Percentiles rank a stretch among this genome's conserved stretches.
Conservation (phyloP, 1,284 basidiomycete species). For the Pseudozyma sp. region DNA sequence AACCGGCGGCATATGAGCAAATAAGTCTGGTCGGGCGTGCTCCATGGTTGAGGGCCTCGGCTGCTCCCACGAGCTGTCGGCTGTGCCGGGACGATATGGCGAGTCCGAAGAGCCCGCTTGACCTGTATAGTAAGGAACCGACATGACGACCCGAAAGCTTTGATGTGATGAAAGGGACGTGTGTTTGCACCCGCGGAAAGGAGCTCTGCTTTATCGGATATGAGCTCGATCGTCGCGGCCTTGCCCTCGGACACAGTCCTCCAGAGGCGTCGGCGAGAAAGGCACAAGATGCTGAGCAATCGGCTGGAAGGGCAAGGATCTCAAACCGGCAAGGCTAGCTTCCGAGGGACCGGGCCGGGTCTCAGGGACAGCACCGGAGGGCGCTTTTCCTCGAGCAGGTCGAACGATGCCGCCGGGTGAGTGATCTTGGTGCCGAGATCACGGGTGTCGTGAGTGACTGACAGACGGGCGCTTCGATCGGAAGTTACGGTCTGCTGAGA, state of each 20-base stretch:
- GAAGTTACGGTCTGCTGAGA: conserved; percentile 11
- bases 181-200: neutral
- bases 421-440: neutral
- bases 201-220: conserved; percentile 17
- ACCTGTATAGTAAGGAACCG: conserved; percentile 32
- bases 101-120: conserved; percentile 26
- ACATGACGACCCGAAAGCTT: conserved; percentile 16
- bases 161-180: neutral
- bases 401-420: neutral
- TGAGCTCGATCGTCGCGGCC: neutral
- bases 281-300: neutral
- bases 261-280: conserved; percentile 10
- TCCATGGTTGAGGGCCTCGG: conserved; percentile 14
- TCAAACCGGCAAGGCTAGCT: conserved; percentile 5
- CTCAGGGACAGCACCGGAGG: neutral
- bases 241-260: conserved; percentile 11
- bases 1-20: conserved; percentile 10
- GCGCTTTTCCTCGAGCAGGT: no score
- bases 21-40: conserved; percentile 29
- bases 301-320: no score
- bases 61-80: conserved; percentile 38
- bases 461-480: neutral
- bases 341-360: conserved; percentile 15
- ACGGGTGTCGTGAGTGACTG: neutral
- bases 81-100: conserved; percentile 33